A percentile compares a stretch with the other conserved stretches of the same genome.
These are phyloP conservation scores for Helicostylum pulchrum DNA, from an alignment of 192 early-diverging fungal genomes.

Conservation along the genomic window DNA sequence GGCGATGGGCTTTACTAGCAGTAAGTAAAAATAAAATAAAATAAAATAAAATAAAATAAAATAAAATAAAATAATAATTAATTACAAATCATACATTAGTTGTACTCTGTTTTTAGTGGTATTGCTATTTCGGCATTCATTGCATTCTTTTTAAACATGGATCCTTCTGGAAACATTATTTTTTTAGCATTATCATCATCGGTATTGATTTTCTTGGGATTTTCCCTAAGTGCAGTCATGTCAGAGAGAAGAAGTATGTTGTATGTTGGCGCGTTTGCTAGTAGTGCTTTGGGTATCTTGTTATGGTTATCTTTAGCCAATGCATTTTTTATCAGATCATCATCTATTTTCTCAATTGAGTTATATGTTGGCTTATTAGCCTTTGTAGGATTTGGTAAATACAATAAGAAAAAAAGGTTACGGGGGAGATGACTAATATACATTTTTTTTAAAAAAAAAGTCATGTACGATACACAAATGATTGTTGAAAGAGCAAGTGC, in stretches of 20 bases:
- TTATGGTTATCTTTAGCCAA: conserved; percentile 39
- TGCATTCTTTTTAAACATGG: conserved; percentile 12
- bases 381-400: conserved; percentile 41
- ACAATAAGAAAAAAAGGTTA: background rate
- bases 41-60: background rate
- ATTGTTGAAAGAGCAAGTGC: conserved; percentile 45
- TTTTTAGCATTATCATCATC: conserved; percentile 40
- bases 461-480: conserved; percentile 57
- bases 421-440: too few species aligned
- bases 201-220: conserved; percentile 46
- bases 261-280: conserved; percentile 36
- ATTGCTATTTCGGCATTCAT: conserved; percentile 14
- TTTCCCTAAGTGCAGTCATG: conserved; percentile 42
- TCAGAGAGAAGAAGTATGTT: conserved; percentile 29
- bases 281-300: conserved; percentile 33
- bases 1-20: conserved; percentile 12
- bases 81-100: background rate
- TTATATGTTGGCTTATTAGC: conserved; percentile 49
- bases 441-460: conserved; percentile 14
- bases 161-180: conserved; percentile 21
- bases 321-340: conserved; percentile 38
- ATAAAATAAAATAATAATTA: background rate
- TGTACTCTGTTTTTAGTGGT: conserved; percentile 25
- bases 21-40: background rate
- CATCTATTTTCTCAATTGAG: conserved; percentile 39